These are phyloP conservation scores for Malania oleifera DNA, from an alignment of 164 flowering plant genomes.

Conservation along the genomic window DNA sequence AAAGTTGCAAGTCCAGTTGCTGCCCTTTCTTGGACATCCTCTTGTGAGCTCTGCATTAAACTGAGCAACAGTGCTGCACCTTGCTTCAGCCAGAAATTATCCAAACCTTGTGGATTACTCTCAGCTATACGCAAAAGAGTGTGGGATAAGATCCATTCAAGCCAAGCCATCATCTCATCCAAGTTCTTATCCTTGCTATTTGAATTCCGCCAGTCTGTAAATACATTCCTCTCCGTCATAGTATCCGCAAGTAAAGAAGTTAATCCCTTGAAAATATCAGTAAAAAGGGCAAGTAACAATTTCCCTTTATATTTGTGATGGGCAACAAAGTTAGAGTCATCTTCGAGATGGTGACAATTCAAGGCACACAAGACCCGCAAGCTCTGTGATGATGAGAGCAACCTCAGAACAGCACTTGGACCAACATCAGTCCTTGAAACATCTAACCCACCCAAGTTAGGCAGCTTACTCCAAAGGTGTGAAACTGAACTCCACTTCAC, in stretches of 20 bases:
- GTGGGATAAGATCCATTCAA: constrained; percentile 85
- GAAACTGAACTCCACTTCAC: constrained; percentile 65
- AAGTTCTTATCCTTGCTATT: constrained; percentile 39
- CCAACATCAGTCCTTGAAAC: constrained; percentile 84
- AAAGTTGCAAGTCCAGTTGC: constrained; percentile 97
- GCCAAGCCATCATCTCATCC: constrained; percentile 76
- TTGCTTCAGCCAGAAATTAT: constrained; percentile 84
- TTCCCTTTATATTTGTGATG: constrained; percentile 48
- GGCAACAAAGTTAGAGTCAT: constrained; percentile 38
- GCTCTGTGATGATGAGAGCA: constrained; percentile 53
- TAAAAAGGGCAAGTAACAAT: constrained; percentile 56
- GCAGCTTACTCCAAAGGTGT: constrained; percentile 64
- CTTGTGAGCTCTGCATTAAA: constrained; percentile 81
- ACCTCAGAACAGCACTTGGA: constrained; percentile 46
- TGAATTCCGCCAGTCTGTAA: constrained; percentile 61
- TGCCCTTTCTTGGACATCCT: constrained; percentile 98
- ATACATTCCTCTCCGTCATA: constrained; percentile 43
- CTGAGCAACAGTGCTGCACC: constrained; percentile 74
- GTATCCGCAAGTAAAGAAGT: constrained; percentile 56
- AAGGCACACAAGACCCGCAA: constrained; percentile 83
- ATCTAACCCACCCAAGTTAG: constrained; percentile 71
- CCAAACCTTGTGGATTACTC: constrained; percentile 62
- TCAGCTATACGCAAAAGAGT: constrained; percentile 83
- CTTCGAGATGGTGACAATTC: constrained; percentile 71
- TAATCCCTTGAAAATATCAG: constrained; percentile 62